Conservation (phyloP, 768 basidiomycete species). For the Tylopilus intermedius region DNA sequence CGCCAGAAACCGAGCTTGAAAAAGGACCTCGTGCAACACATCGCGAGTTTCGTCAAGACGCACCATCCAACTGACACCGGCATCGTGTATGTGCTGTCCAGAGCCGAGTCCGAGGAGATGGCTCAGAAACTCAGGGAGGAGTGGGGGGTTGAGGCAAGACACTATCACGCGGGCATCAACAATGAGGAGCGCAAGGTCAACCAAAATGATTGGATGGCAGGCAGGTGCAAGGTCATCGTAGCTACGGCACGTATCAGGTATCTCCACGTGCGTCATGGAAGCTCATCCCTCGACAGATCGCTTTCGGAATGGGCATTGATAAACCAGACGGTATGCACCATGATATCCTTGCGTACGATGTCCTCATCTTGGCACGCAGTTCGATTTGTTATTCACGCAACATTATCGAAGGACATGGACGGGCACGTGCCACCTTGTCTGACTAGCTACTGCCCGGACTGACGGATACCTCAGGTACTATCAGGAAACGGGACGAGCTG, state of each 20-base stretch:
- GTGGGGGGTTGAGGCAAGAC: conserved; percentile 55
- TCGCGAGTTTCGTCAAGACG: conserved; percentile 61
- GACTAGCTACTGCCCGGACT: not conserved
- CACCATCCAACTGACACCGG: conserved; percentile 61
- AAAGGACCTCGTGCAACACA: conserved; percentile 48
- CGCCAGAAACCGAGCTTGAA: conserved; percentile 42
- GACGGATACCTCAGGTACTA: conserved; percentile 53
- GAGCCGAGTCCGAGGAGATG: conserved; percentile 74
- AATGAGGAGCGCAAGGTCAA: conserved; percentile 55
- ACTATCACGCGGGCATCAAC: conserved; percentile 83
- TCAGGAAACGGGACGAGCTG: conserved; percentile 96
- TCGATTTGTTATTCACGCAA: conserved; percentile 87
- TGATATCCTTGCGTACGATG: not conserved
- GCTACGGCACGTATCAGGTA: conserved; percentile 63
- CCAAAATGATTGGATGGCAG: conserved; percentile 71
- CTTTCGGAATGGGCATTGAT: conserved; percentile 97
- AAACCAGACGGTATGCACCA: conserved; percentile 61
- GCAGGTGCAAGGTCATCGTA: conserved; percentile 74
- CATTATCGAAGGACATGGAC: conserved; percentile 77
- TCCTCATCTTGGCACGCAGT: conserved; percentile 42
- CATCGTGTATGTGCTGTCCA: conserved; percentile 78
- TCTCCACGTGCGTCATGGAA: not conserved
- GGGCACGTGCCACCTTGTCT: conserved; percentile 45
- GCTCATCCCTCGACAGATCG: conserved; percentile 50
- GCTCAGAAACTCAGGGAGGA: conserved; percentile 62